These are phyloP conservation scores for Capsaspora owczarzaki DNA, from an alignment of 78 protist species.

Conservation along the genomic window DNA sequence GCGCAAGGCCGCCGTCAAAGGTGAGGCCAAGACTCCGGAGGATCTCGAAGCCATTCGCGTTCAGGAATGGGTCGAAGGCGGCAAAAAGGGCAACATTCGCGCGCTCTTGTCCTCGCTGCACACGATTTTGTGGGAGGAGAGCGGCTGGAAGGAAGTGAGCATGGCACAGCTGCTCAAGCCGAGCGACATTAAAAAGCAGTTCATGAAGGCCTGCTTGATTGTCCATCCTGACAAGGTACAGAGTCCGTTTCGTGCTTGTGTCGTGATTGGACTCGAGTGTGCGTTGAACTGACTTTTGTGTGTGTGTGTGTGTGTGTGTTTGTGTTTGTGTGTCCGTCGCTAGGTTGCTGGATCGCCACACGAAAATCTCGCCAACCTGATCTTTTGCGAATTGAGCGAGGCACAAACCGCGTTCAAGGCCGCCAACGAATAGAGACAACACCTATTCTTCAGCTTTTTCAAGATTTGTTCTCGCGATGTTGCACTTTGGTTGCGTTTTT, in stretches of 20 bases:
- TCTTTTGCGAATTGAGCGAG: conserved; percentile 12
- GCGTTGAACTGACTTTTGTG: not conserved
- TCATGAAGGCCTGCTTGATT: conserved; percentile 42
- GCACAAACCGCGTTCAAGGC: not conserved
- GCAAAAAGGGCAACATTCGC: conserved; percentile 31
- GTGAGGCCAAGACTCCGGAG: not conserved
- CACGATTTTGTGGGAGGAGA: conserved; percentile 50
- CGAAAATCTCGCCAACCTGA: not conserved
- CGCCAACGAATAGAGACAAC: no score
- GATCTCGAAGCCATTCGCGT: conserved; percentile 1
- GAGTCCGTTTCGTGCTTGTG: no score
- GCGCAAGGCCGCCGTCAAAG: not conserved
- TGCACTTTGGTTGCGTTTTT: no score
- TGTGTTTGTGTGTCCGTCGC: not conserved
- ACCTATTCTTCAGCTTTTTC: no score
- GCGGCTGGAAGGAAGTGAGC: conserved; percentile 46
- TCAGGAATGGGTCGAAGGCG: not conserved
- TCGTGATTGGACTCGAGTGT: no score
- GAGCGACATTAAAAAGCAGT: conserved; percentile 33
- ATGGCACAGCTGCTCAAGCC: conserved; percentile 33
- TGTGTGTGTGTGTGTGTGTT: not conserved
- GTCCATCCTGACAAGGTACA: conserved; percentile 69
- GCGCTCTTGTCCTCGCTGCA: conserved; percentile 46
- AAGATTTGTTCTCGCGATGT: no score
- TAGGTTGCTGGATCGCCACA: not conserved